Evolutionary conservation across 495 filamentous ascomycete genomes (phyloP).

Genomic region (Thozetella sp.): DNA sequence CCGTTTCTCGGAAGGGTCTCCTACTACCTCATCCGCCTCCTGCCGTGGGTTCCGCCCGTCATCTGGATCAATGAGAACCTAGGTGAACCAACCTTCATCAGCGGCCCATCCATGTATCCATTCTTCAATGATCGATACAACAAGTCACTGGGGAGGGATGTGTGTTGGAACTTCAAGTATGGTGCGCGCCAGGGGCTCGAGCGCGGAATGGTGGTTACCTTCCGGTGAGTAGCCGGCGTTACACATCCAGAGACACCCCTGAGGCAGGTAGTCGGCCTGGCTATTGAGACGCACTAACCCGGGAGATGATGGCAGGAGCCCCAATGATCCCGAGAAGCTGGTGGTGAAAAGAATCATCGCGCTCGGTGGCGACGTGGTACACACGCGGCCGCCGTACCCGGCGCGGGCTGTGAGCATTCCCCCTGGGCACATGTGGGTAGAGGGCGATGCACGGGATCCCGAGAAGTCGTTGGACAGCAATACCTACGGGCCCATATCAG

Average conservation of each 20-base stretch:
- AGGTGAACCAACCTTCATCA: conserved; percentile 62
- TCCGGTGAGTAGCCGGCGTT: conserved; percentile 38
- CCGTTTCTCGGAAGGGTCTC: conserved; percentile 35
- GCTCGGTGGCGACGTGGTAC: conserved; percentile 68
- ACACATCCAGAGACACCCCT: no score
- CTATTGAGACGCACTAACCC: no score
- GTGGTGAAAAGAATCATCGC: conserved; percentile 72
- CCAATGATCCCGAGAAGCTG: conserved; percentile 57
- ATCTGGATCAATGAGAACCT: conserved; percentile 68
- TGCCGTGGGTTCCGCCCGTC: conserved; percentile 63
- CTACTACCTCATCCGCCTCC: conserved; percentile 51
- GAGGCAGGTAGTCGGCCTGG: no score
- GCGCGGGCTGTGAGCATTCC: conserved; percentile 60
- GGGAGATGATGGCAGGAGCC: no score
- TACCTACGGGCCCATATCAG: conserved; percentile 69
- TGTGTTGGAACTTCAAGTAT: conserved; percentile 52
- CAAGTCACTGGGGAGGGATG: conserved; percentile 52
- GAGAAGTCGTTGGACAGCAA: conserved; percentile 72
- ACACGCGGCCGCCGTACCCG: conserved; percentile 62
- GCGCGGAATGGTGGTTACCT: conserved; percentile 56
- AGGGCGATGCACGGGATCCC: conserved; percentile 61
- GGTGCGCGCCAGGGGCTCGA: conserved; percentile 41
- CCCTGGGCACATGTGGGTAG: conserved; percentile 76
- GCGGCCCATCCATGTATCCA: conserved; percentile 76
- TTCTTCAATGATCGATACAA: conserved; percentile 69